Evolutionary conservation across 306 rosid genomes (phyloP), one percentile per base, ranked within the genome.

Genomic region (Arachis stenosperma): DNA sequence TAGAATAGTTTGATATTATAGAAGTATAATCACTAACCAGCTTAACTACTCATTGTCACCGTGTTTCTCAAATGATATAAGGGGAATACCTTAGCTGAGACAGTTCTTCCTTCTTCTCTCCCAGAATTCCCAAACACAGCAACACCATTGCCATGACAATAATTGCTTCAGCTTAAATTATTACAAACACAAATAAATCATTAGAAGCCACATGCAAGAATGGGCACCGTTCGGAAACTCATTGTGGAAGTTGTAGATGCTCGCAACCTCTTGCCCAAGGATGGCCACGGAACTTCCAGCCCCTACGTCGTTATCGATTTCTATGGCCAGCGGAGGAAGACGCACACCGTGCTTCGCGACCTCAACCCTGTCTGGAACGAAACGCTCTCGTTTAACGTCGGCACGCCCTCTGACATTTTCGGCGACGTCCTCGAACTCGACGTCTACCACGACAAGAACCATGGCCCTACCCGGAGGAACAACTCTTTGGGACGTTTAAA

Each of bases 201-300:
- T 33, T 33, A 2, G 15, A 40, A 50, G 3, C 55, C 7, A 6
- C 33, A 13, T 30, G 9, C 3, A 36, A 36, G 37, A 80, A 80
- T 88, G 96, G 81, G 83, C 11, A 72, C 79, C 0, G 71, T 69
- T 51, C 67, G 82, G 52, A 93, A 88, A 65, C 86, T 93, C 1
- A 83, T 86, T 6, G 98, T 93, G 0, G 96, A 91, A 73, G 86
- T 93, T 0, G 90, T 88, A 22, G 96, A 89, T 52, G 98, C 97
- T n/a, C 90, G 92, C 10, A 80, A 89, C 73, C 92, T 93, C 4
- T 50, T 61, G 1, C 92, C 97, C 0, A 93, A 85, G 76, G 98
- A 93, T 36, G 97, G 96, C 1, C 90, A 81, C 48, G 96, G 97
- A 36, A 75, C 88, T 10, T 88, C 97, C 12, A 93, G 97, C 52